Base-by-base conservation (phyloP, 1,284 basidiomycete genomes). In the Puccinia coronata region DNA sequence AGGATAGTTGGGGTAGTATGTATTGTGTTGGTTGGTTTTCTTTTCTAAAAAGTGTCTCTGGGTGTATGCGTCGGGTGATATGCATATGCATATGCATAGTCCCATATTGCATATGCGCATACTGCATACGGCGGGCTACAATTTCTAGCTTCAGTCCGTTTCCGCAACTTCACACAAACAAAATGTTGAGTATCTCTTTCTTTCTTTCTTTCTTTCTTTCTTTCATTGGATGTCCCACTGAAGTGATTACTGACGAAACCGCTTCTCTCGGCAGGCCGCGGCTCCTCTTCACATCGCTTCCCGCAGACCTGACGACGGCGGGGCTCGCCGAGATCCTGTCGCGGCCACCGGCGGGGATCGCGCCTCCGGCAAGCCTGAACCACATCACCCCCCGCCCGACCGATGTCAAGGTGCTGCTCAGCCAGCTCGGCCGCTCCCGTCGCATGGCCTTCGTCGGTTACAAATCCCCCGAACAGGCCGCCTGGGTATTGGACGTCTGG, bases 391-490 rank as follows among this genome's bases (percentile, higher is more conserved):
- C 49, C 89, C 98, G 69, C 55, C 70, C 79, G 81, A 99, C 96
- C 5, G 96, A 98, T 87, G 89, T 92, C 76, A 93, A 93, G 86
- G 89, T 98, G 78, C 91, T 95, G 11, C 88, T 89, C 41, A 93
- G 93, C 85, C 88, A 88, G 89, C 86, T 94, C 85, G 94, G 94
- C 0, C 92, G 91, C 0, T 92, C 92, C 2, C 89, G 96, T 5
- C 89, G 93, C 49, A 96, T 99, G 85, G 96, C 92, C 0, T 99
- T 98, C 85, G 89, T 98, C 9, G 96, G 96, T 0, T 98, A 91
- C 88, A 94, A 93, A 86, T 90, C 91, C 0, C 89, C 92, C 51
- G 88, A 89, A 16, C 93, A 98, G 83, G 96, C 96, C 0, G 83
- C 87, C 16, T 89, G 89, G 20, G 94, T 93, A 0, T 90, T 90